Conservation (phyloP, 1,284 basidiomycete species). For the Rhodotorula sp. region DNA sequence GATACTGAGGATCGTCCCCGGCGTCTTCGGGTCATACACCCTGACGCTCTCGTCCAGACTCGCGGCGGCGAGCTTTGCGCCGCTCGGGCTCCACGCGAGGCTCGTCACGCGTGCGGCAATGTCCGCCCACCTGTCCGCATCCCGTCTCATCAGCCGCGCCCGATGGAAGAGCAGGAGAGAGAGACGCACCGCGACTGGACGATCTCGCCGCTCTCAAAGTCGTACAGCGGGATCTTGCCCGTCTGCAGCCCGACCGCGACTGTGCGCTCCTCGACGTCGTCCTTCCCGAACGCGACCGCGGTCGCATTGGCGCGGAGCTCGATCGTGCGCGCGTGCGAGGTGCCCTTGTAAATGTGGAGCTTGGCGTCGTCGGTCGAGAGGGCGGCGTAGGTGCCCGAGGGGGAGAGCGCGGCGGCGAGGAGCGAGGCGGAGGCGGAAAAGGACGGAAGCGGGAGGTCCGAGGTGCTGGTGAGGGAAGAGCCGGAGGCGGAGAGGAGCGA, state of each 20-base stretch:
- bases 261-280: constrained; percentile 55
- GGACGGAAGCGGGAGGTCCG: constrained; percentile 39
- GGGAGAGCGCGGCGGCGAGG: constrained; percentile 20
- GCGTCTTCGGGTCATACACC: background rate
- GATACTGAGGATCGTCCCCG: background rate
- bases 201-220: constrained; percentile 6
- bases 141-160: constrained; percentile 23
- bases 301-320: constrained; percentile 70
- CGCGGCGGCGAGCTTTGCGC: constrained; percentile 49
- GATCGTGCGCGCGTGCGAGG: constrained; percentile 37
- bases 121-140: constrained; percentile 49
- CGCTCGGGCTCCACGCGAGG: constrained; percentile 26
- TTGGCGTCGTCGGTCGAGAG: constrained; percentile 64
- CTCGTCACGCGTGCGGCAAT: constrained; percentile 47
- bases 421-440: constrained; percentile 60
- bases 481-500: constrained; percentile 52
- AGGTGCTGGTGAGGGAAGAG: background rate
- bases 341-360: constrained; percentile 67
- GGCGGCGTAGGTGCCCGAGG: constrained; percentile 18
- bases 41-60: constrained; percentile 46
- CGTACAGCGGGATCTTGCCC: constrained; percentile 38
- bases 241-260: constrained; percentile 39
- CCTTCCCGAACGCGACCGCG: constrained; percentile 76
- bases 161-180: background rate
- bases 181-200: constrained; percentile 8